A percentile compares a stretch with the other conserved stretches of the same genome.
phyloP scores from a whole-genome alignment of 2,329 filamentous ascomycete genomes.

The Botrytis medusae region DNA sequence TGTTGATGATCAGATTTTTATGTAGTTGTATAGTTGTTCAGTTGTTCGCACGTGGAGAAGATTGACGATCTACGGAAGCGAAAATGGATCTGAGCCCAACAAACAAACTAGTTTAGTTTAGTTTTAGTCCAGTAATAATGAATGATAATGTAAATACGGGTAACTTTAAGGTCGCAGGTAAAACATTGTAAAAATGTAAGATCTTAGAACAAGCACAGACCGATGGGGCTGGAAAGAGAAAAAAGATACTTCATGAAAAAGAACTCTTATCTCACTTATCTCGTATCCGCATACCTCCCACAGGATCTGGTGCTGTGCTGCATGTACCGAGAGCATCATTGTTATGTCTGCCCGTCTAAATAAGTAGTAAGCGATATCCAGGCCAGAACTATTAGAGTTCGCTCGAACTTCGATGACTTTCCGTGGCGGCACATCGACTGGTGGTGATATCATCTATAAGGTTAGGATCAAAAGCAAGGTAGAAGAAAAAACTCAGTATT shows the following conservation, averaged over 20 bases:
- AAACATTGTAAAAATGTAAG: neutral
- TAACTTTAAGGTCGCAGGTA: neutral
- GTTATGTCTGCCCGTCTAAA: neutral
- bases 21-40: neutral
- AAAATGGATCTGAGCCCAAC: neutral
- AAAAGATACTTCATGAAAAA: neutral
- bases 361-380: neutral
- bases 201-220: constrained; percentile 5
- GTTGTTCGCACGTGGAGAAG: neutral
- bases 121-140: neutral
- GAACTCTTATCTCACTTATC: neutral
- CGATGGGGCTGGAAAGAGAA: neutral
- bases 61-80: constrained; percentile 1
- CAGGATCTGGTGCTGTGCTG: neutral
- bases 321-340: neutral
- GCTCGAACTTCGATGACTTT: neutral
- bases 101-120: neutral
- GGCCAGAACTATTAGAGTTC: neutral
- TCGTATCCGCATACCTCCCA: neutral
- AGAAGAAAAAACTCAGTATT: too few relatives aligned
- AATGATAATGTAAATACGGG: neutral
- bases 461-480: neutral
- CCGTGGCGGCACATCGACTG: neutral
- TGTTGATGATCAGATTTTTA: neutral
- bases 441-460: neutral